Conservation (phyloP, 495 filamentous ascomycete species). For the Penicillium soppii region DNA sequence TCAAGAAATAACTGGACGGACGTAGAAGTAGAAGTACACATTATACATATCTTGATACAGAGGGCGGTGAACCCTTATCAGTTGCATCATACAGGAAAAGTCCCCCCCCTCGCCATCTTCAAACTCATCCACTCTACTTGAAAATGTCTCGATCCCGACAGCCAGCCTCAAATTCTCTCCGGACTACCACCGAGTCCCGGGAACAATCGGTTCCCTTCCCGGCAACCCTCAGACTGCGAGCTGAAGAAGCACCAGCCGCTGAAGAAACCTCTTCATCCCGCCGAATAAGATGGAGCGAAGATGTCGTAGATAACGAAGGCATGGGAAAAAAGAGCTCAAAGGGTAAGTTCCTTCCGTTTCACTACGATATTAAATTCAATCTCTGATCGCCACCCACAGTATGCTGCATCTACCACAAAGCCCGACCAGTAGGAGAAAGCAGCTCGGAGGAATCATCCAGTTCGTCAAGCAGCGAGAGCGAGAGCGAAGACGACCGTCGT, state of each 20-base stretch:
- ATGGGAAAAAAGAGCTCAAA: conserved; percentile 92
- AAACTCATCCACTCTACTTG: not conserved
- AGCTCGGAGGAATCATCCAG: conserved; percentile 75
- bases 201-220: conserved; percentile 18
- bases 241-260: conserved; percentile 24
- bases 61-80: conserved; percentile 9
- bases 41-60: not conserved
- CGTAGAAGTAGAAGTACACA: too few relatives aligned
- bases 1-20: too few relatives aligned
- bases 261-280: conserved; percentile 26
- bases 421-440: conserved; percentile 79
- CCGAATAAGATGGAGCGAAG: conserved; percentile 85
- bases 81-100: conserved; percentile 12
- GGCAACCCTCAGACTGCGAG: conserved; percentile 36
- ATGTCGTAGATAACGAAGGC: conserved; percentile 95
- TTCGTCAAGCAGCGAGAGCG: conserved; percentile 62
- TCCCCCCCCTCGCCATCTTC: not conserved
- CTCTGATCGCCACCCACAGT: conserved; percentile 50
- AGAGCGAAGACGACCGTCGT: conserved; percentile 41
- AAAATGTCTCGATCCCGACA: conserved; percentile 36
- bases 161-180: conserved; percentile 14
- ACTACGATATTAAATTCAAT: not conserved
- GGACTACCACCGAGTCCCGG: conserved; percentile 18
- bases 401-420: conserved; percentile 96
- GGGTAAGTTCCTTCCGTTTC: conserved; percentile 50